Conservation (phyloP, 2,329 filamentous ascomycete genomes). For the Aspergillus flavus region DNA sequence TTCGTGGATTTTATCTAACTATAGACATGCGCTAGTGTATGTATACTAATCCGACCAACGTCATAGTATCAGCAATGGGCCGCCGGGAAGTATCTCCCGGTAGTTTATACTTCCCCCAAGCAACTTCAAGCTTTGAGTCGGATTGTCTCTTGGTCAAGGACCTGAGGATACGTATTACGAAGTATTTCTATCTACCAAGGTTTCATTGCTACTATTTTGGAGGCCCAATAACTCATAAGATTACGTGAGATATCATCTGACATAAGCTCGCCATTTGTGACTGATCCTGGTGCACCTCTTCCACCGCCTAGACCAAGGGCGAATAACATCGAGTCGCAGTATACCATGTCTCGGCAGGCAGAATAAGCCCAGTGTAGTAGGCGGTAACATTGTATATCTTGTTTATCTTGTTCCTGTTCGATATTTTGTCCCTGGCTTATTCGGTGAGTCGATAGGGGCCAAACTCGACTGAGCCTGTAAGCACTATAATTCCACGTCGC, state of each 20-base stretch:
- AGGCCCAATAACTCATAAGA: neutral
- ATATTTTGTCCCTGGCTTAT: too few species aligned
- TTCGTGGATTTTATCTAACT: neutral
- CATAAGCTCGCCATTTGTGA: neutral
- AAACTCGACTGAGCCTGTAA: too few species aligned
- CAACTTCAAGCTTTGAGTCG: neutral
- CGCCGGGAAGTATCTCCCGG: neutral
- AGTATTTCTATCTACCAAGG: too few species aligned
- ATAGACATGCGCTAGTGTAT: neutral
- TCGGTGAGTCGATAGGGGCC: too few species aligned
- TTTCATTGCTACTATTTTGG: neutral
- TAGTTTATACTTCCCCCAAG: neutral
- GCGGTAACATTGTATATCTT: too few species aligned
- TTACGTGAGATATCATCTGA: neutral
- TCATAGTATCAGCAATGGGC: neutral
- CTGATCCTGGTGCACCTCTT: neutral
- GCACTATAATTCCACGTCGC: too few species aligned
- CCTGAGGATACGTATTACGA: too few species aligned
- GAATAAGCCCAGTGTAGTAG: too few species aligned
- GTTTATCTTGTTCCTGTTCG: too few species aligned
- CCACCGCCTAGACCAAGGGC: neutral
- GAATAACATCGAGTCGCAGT: neutral
- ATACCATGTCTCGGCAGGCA: too few species aligned
- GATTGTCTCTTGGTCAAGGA: neutral
- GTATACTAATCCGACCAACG: neutral